Percentiles rank a stretch among this genome's conserved stretches.
phyloP scores from a whole-genome alignment of 2,329 filamentous ascomycete species.

The Fusarium phyllophilum region DNA sequence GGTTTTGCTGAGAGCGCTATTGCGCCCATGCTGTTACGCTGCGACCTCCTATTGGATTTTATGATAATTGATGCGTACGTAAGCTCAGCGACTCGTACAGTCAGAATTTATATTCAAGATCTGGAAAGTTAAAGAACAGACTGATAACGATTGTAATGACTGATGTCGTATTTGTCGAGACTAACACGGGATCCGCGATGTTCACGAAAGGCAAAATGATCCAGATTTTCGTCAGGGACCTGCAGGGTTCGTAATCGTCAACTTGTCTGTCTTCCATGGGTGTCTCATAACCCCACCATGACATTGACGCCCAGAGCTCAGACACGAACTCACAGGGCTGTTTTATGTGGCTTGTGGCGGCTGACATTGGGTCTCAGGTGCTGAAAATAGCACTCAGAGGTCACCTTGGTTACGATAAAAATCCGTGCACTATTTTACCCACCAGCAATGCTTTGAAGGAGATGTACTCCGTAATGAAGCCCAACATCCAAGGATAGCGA shows the following conservation, averaged over 20 bases:
- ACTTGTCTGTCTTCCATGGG: background rate
- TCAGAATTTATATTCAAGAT: background rate
- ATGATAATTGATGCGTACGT: conserved; percentile 13
- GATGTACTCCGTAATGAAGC: background rate
- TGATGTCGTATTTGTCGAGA: background rate
- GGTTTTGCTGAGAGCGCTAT: conserved; percentile 21
- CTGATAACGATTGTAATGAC: background rate
- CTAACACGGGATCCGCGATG: background rate
- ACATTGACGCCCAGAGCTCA: background rate
- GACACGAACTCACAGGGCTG: conserved; percentile 1
- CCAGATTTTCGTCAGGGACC: conserved; percentile 15
- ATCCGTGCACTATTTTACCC: background rate
- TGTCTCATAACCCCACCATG: conserved; percentile 16
- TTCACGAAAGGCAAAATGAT: background rate
- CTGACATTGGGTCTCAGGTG: conserved; percentile 22
- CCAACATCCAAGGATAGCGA: background rate
- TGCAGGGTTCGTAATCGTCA: conserved; percentile 11
- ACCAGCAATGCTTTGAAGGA: background rate
- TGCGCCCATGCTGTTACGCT: conserved; percentile 37
- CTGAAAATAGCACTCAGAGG: conserved; percentile 38
- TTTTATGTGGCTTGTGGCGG: conserved; percentile 41
- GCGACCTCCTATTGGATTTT: conserved; percentile 39
- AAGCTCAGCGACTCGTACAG: conserved; percentile 12
- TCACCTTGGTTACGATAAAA: background rate
- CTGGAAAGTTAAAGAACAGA: background rate